These are phyloP conservation scores for Penicillium dipodomyicola DNA, from an alignment of 495 filamentous ascomycete species.

Conservation along the genomic window DNA sequence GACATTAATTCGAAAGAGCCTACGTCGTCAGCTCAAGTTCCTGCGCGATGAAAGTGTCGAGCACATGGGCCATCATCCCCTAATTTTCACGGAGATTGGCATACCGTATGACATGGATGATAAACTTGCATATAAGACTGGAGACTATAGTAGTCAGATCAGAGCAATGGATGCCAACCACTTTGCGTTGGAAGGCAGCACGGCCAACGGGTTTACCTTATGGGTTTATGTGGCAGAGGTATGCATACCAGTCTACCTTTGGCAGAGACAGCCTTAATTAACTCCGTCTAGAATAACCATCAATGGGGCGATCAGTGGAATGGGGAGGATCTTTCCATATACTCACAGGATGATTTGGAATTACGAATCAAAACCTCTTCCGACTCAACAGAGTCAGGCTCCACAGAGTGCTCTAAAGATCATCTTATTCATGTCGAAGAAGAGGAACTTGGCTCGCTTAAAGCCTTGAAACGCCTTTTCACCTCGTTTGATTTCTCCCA, in stretches of 20 bases:
- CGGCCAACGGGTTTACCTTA: slow-evolving; percentile 76
- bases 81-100: slow-evolving; percentile 91
- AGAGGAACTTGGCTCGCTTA: slow-evolving; percentile 61
- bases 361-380: slow-evolving; percentile 34
- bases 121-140: slow-evolving; percentile 88
- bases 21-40: slow-evolving; percentile 84
- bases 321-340: slow-evolving; percentile 92
- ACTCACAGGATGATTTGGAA: slow-evolving; percentile 73
- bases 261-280: neutral
- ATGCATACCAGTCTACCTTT: slow-evolving; percentile 21
- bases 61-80: slow-evolving; percentile 85
- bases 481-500: slow-evolving; percentile 59
- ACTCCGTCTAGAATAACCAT: slow-evolving; percentile 66
- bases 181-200: slow-evolving; percentile 81
- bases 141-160: slow-evolving; percentile 89
- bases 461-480: slow-evolving; percentile 67
- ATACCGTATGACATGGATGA: slow-evolving; percentile 99
- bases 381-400: slow-evolving; percentile 36
- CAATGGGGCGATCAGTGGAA: slow-evolving; percentile 95
- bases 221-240: slow-evolving; percentile 83
- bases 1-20: slow-evolving; percentile 90
- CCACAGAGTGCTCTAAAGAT: slow-evolving; percentile 58
- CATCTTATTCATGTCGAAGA: slow-evolving; percentile 51
- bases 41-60: slow-evolving; percentile 86
- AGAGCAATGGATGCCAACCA: slow-evolving; percentile 97